Evolutionary conservation across 768 basidiomycete species (phyloP), one percentile per base, ranked within the genome.

Genomic region (Basidioascus undulatus): DNA sequence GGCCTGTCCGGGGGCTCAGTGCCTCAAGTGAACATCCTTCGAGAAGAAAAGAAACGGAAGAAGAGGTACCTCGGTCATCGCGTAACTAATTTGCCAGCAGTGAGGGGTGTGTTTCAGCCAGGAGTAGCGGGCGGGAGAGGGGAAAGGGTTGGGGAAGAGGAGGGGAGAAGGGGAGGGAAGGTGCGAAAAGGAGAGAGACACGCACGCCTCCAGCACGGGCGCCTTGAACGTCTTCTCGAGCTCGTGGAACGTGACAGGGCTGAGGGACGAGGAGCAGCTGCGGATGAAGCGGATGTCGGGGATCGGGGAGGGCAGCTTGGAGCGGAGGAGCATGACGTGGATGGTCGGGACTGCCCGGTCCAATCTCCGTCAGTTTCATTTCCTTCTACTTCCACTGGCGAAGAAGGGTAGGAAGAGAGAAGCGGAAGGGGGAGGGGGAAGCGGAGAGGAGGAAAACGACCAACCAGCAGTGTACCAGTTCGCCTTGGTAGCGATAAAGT

Each of bases 201-300:
- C 70, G 51, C 70, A 71, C 2, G 69, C 70, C 19, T 70, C 70
- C 8, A 71, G 56, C n/a, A 72, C 61, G 8, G 63, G 61, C 3
- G 69, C 68, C 23, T 60, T 61, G 50, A 71, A 71, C 3, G 62
- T 62, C 26, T 59, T 49, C 51, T 64, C 64, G 30, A 71, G 54
- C 40, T 62, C 57, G 19, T 62, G 54, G 11, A 70, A 68, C 12
- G 69, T 62, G 1, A 66, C 64, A 5, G 70, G 69, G 0, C 67
- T 55, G 13, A 72, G 59, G 1, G 68, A 67, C 2, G 67, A 67
- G 0, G 71, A 70, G 23, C 59, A 60, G 1, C 53, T 54, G 1
- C 59, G 50, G 39, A 60, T 59, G 50, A 60, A 60, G 6, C 58
- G 49, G 35, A 60, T 57, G 16, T 47, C 45, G 15, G 59, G 58